These are phyloP conservation scores for Trichoderma citrinoviride DNA, from an alignment of 2,329 filamentous ascomycete species.

Conservation along the genomic window DNA sequence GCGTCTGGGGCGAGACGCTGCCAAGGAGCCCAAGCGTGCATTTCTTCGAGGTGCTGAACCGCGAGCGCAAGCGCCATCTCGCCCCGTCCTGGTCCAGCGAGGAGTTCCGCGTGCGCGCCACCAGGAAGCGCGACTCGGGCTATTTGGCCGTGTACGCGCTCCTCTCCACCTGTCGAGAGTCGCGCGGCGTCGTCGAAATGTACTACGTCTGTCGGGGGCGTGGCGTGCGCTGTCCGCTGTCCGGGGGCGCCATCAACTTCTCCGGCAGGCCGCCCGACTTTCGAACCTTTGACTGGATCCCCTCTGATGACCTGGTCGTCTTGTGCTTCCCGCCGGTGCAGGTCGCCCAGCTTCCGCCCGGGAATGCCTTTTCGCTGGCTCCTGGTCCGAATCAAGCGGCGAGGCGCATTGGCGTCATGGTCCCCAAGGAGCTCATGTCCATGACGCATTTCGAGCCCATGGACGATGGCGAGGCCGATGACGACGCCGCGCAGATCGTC, in stretches of 20 bases:
- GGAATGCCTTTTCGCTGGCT: constrained; percentile 6
- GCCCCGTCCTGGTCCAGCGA: constrained; percentile 16
- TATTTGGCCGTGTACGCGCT: constrained; percentile 15
- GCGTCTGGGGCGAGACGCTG: constrained; percentile 16
- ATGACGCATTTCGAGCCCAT: not conserved
- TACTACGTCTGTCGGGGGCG: constrained; percentile 9
- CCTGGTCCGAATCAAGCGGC: not conserved
- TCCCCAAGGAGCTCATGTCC: constrained; percentile 6
- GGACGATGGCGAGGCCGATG: constrained; percentile 6
- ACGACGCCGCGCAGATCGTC: constrained; percentile 10
- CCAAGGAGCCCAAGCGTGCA: constrained; percentile 12
- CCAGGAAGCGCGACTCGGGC: constrained; percentile 13
- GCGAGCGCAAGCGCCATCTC: constrained; percentile 10
- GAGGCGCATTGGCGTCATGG: constrained; percentile 1
- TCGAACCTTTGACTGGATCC: constrained; percentile 21
- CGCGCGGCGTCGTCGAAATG: not conserved
- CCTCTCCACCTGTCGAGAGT: constrained; percentile 7
- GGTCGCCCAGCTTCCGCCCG: not conserved
- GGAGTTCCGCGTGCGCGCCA: constrained; percentile 17
- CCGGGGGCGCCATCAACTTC: not conserved
- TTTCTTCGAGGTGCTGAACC: constrained; percentile 20
- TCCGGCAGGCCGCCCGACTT: not conserved
- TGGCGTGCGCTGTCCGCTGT: not conserved
- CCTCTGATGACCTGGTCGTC: constrained; percentile 12
- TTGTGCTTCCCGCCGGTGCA: constrained; percentile 11